phyloP scores from a whole-genome alignment of 345 rosid genomes.

The Linum lewisii region DNA sequence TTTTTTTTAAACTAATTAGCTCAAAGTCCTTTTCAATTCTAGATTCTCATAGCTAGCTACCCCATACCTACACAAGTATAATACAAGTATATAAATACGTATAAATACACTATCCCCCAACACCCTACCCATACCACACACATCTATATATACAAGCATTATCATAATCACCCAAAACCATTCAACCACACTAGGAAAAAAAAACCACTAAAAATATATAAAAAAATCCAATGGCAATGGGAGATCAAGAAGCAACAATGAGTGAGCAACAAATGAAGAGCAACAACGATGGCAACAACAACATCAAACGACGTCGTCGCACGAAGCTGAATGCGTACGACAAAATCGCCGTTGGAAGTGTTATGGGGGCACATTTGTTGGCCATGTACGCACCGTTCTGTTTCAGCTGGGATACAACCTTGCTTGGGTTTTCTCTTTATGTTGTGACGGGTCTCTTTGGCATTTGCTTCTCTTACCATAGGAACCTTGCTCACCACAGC shows the following conservation, averaged over 20 bases:
- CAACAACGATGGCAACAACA: neutral
- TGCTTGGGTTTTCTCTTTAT: conserved; percentile 52
- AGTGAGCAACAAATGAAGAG: neutral
- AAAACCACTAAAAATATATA: too few relatives aligned
- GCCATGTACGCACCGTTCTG: conserved; percentile 61
- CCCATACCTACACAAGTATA: too few relatives aligned
- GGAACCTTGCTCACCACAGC: conserved; percentile 64
- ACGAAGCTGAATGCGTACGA: neutral
- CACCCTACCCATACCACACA: too few relatives aligned
- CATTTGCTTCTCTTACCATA: conserved; percentile 58
- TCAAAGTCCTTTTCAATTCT: too few relatives aligned
- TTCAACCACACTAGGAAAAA: neutral
- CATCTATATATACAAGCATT: neutral
- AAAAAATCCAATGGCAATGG: neutral
- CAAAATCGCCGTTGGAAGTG: neutral
- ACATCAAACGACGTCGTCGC: neutral
- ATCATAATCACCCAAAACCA: neutral
- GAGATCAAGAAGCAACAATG: neutral
- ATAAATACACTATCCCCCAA: too few relatives aligned
- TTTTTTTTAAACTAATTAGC: too few relatives aligned
- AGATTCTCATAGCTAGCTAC: too few relatives aligned
- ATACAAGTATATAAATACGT: too few relatives aligned
- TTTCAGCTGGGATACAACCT: conserved; percentile 64
- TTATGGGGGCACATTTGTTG: conserved; percentile 35
- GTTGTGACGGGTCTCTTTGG: conserved; percentile 64